Evolutionary conservation across 305 asterid genomes (phyloP).

Genomic region (Fraxinus xanthoxyloides): DNA sequence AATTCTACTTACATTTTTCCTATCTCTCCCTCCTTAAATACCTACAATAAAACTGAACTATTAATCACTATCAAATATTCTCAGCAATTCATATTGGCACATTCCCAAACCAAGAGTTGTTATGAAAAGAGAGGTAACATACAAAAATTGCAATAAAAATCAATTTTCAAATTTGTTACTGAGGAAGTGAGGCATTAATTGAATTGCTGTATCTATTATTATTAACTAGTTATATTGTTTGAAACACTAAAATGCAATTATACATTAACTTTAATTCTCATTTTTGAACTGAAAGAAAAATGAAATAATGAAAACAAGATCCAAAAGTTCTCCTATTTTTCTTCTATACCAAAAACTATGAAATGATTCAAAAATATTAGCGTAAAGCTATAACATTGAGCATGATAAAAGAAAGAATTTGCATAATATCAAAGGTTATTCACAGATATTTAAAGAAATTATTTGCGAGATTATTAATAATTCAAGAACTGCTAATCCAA

Average conservation of each 20-base stretch:
- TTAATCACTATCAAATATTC: constrained; percentile 36
- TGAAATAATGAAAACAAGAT: too few relatives aligned
- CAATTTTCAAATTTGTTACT: too few relatives aligned
- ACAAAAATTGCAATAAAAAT: background rate
- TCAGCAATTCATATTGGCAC: background rate
- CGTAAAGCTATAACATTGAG: background rate
- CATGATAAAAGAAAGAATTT: background rate
- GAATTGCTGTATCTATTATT: too few relatives aligned
- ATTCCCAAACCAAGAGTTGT: background rate
- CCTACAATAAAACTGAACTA: constrained; percentile 45
- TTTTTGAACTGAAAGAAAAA: too few relatives aligned
- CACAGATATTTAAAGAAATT: background rate
- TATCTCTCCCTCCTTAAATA: constrained; percentile 66
- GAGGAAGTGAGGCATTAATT: background rate
- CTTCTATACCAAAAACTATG: background rate
- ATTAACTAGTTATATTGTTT: too few relatives aligned
- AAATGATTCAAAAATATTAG: background rate
- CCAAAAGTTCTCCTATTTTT: too few relatives aligned
- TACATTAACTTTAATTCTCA: too few relatives aligned
- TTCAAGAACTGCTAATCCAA: background rate
- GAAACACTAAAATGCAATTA: too few relatives aligned
- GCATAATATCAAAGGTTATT: too few relatives aligned
- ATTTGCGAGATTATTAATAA: background rate
- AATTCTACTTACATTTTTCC: constrained; percentile 55
- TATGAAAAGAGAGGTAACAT: background rate